Evolutionary conservation across 2,329 filamentous ascomycete species (phyloP).

Genomic region (Diaporthe vexans): DNA sequence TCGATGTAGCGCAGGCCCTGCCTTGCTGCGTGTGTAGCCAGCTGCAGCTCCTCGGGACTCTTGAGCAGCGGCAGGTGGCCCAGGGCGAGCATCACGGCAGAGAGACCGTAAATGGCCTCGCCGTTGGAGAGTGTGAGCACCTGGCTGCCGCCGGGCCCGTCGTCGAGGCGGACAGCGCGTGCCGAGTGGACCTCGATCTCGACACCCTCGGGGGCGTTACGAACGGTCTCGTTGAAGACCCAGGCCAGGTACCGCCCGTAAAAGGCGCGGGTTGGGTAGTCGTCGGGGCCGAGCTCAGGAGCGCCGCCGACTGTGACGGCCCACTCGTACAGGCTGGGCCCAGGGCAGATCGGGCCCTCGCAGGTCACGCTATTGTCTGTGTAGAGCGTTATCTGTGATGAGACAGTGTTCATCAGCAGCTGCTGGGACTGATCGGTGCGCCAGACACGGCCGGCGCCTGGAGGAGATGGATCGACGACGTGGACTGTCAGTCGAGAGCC

Average conservation of each 20-base stretch:
- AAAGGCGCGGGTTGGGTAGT: constrained; percentile 13
- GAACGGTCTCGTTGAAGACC: constrained; percentile 45
- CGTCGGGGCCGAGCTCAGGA: constrained; percentile 24
- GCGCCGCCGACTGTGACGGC: neutral
- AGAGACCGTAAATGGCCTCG: neutral
- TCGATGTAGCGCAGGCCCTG: constrained; percentile 10
- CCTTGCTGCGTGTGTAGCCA: constrained; percentile 11
- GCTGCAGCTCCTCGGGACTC: constrained; percentile 10
- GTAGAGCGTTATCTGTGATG: constrained; percentile 22
- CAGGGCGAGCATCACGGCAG: constrained; percentile 22
- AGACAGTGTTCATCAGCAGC: constrained; percentile 31
- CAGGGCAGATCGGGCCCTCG: constrained; percentile 12
- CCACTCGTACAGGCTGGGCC: constrained; percentile 30
- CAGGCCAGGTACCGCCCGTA: constrained; percentile 44
- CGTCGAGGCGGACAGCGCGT: constrained; percentile 20
- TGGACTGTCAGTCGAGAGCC: constrained; percentile 26
- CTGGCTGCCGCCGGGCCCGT: constrained; percentile 6
- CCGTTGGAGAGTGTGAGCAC: constrained; percentile 23
- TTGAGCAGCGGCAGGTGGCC: constrained; percentile 23
- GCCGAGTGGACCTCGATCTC: constrained; percentile 21
- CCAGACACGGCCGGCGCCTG: constrained; percentile 21
- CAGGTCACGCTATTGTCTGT: constrained; percentile 7
- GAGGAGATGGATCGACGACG: constrained; percentile 9
- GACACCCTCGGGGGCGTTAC: neutral
- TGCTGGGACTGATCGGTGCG: constrained; percentile 29